These are phyloP conservation scores for Tolypocladium album DNA, from an alignment of 2,329 filamentous ascomycete species.

Conservation along the genomic window DNA sequence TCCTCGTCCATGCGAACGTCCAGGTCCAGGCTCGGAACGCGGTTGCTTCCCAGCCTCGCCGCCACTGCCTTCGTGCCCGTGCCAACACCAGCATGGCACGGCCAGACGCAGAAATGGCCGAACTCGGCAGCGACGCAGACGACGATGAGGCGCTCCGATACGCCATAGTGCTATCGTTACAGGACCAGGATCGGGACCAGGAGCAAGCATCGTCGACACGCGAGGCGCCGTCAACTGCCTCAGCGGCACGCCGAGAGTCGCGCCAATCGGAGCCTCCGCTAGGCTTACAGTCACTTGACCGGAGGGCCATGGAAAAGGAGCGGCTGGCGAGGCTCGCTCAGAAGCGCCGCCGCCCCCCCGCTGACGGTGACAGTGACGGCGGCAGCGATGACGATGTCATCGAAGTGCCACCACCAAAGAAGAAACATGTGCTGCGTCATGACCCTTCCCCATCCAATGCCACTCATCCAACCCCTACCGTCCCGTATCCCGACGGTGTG, in stretches of 20 bases:
- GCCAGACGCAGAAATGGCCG: conserved; percentile 4
- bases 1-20: conserved; percentile 6
- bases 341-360: conserved; percentile 33
- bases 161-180: conserved; percentile 49
- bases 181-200: conserved; percentile 12
- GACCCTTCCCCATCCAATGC: background rate
- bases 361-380: conserved; percentile 12
- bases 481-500: conserved; percentile 44
- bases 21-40: background rate
- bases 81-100: background rate
- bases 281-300: conserved; percentile 49
- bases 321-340: conserved; percentile 56
- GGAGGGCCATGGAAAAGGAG: conserved; percentile 78
- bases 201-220: background rate
- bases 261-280: conserved; percentile 4
- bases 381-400: conserved; percentile 17
- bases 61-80: too few species aligned
- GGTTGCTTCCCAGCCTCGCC: background rate
- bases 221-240: background rate
- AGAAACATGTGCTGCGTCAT: background rate
- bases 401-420: conserved; percentile 18
- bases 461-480: conserved; percentile 1
- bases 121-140: conserved; percentile 25
- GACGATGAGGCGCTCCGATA: conserved; percentile 50
- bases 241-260: background rate